Percentiles rank a stretch among this genome's conserved stretches.
Evolutionary conservation across 2,329 filamentous ascomycete species (phyloP).

Genomic region (Cladophialophora immunda): DNA sequence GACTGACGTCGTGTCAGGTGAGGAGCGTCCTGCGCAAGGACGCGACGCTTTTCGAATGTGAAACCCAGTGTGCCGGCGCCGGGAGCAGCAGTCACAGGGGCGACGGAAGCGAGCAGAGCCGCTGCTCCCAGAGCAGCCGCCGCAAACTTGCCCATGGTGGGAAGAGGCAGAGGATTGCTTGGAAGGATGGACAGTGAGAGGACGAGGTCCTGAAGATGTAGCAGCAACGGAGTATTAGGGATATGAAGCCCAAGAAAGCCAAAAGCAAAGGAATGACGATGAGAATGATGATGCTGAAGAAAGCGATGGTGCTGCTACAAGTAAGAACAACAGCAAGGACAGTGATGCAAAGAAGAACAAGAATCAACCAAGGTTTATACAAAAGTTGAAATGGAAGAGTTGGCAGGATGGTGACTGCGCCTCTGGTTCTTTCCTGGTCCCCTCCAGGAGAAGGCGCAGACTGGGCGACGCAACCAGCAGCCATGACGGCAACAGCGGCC

Average conservation of each 20-base stretch:
- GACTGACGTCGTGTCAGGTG: slow-evolving; percentile 33
- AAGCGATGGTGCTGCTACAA: background rate
- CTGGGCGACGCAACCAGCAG: background rate
- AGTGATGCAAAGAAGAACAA: background rate
- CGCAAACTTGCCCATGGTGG: slow-evolving; percentile 28
- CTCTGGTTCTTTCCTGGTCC: background rate
- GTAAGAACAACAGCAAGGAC: slow-evolving; percentile 9
- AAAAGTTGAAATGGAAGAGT: background rate
- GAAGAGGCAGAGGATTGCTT: no score
- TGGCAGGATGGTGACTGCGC: slow-evolving; percentile 5
- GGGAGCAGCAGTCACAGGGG: slow-evolving; percentile 24
- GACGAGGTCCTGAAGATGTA: background rate
- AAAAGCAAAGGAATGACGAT: slow-evolving; percentile 5
- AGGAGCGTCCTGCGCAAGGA: slow-evolving; percentile 27
- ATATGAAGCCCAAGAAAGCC: slow-evolving; percentile 5
- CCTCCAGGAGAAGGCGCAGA: background rate
- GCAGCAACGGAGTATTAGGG: slow-evolving; percentile 6
- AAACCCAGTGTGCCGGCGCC: slow-evolving; percentile 36
- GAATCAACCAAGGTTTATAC: slow-evolving; percentile 1
- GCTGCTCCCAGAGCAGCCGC: slow-evolving; percentile 29
- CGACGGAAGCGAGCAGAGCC: slow-evolving; percentile 31
- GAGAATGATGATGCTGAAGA: slow-evolving; percentile 10
- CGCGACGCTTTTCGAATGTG: slow-evolving; percentile 35
- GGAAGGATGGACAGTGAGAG: background rate
- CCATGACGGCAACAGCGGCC: background rate